Evolutionary conservation across 306 rosid species (phyloP), one percentile per base, ranked within the genome.

Genomic region (Lathyrus tuberosus): DNA sequence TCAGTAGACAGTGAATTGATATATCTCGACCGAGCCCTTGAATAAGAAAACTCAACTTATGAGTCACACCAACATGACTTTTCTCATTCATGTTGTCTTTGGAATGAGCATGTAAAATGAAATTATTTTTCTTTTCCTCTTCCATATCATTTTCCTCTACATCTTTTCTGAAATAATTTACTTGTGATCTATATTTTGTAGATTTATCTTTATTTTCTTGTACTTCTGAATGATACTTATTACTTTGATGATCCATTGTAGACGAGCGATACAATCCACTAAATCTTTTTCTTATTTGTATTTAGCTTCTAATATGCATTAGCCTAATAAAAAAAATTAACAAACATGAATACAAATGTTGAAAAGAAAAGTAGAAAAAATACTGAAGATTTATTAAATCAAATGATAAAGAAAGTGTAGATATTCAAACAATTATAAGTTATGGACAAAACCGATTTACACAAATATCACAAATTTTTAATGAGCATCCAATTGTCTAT

Each of bases 1-100:
- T 78, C n/a, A 81, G 73, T 49, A 92, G 84, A 61, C 94, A 81
- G 40, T 68, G 43, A 58, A 89, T 81, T 48, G 97, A 81, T 28
- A 78, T 33, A 22, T 92, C 96, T 18, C 90, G 72, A 61, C 86
- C 88, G 15, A 91, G 89, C 20, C 69, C 75, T 63, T 53, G 56
- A 63, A 84, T 77, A 7, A 87, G 84, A 7, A 73, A 80, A 73
- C 71, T 68, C 3, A 73, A 33, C 72, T 86, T 80, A 18, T 7
- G 16, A 5, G 14, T 3, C 51, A 44, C 4, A 17, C 70, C 26
- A 42, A 43, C 78, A 35, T 79, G 7, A 2, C 78, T 10, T 49
- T 43, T 69, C 15, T 15, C 37, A 42, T 69, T 53, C 67, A 14
- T 40, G 67, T 44, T 44, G 18, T 44, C 51, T 44, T 12, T 44